Base-by-base conservation (phyloP, 2,329 filamentous ascomycete genomes). In the Aspergillus caelatus region DNA sequence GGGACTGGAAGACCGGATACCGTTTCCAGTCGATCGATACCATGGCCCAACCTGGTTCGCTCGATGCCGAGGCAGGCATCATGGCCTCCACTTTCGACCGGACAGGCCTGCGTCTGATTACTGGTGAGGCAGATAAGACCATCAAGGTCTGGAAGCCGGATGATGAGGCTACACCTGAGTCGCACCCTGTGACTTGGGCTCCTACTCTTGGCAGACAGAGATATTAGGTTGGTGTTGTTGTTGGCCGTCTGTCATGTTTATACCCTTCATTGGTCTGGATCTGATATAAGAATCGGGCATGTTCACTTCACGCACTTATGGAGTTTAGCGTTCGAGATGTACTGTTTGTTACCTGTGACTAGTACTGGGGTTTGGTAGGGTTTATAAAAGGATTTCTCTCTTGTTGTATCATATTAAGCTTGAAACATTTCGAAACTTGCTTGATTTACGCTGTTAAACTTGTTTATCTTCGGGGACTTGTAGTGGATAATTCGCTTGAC, bases 131-230 rank as follows among this genome's bases (percentile, higher is more conserved):
- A 7, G 95, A 99, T 77, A 99, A 99, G 85, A 97, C 94, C 0
- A 97, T 97, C 78, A 98, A 99, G 86, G 88, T 99, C 62, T 99
- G 95, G 95, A 96, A 94, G 78, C 91, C 90, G 70, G 95, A 99
- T 76, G 92, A 96, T 54, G 87, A 90, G 59, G 95, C 95, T 21
- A 97, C 94, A 0, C 91, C 91, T 43, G 93, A 98, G 77, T 91
- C 91, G 1, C 93, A 98, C 79, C 95, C 95, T 2, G 79, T 99
- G 50, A 90, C 96, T 52, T 99, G 95, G 95, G 93, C 91, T 73
- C 94, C 94, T 26, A 92, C 88, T 1, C 78, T 96, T 61, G 89
- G 89, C 19, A 85, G 91, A 73, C 87, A 91, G 76, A 95, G 94
- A 78, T 95, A 86, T 75, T 92, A 84, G 73, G 67, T 60, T 64